Evolutionary conservation across 1,284 basidiomycete species (phyloP), one percentile per base, ranked within the genome.

Genomic region (Tremellales sp.): DNA sequence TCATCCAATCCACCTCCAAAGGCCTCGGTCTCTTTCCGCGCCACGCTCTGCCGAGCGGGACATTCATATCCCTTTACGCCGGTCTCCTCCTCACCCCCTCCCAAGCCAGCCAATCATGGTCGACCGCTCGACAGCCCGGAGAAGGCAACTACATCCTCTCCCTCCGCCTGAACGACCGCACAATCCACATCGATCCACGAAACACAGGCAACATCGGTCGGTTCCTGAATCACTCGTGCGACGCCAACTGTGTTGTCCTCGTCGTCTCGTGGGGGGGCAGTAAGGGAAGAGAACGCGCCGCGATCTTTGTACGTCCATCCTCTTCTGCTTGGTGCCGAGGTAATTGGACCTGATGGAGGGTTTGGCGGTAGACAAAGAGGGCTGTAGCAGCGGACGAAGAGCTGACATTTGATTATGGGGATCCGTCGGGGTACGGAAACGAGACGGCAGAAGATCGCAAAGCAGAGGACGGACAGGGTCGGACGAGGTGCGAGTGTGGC

Each of bases 161-260:
- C 1, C 39, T 66, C 7, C 46, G 51, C 16, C 19, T 55, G 7
- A 49, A 54, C 13, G 48, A 45, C 12, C 27, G 46, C 28, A 36
- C 21, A 3, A 35, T 59, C 4, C 63, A 66, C 43, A 61, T 66
- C 38, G 63, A 66, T 47, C 57, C 63, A 18, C 36, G 63, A 44
- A 38, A 51, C 25, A 40, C 44, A 16, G 61, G 63, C 5, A 66
- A 66, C 41, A 47, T 62, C 4, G 60, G 58, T 2, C 38, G 63
- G 19, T 64, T 60, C 47, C 33, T 66, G 31, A 66, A 66, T 45
- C 63, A 66, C 40, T 59, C 58, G 12, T 66, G 63, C 37, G 58
- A 64, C 3, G 54, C 61, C 13, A 62, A 58, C 37, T 66, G 63
- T 43, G 53, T 64, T 4, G 48, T 64, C 21, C 51, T 53, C 14